A percentile compares a stretch with the other conserved stretches of the same genome.
Evolutionary conservation across 1,284 basidiomycete genomes (phyloP).

Genomic region (Sporisorium scitamineum): DNA sequence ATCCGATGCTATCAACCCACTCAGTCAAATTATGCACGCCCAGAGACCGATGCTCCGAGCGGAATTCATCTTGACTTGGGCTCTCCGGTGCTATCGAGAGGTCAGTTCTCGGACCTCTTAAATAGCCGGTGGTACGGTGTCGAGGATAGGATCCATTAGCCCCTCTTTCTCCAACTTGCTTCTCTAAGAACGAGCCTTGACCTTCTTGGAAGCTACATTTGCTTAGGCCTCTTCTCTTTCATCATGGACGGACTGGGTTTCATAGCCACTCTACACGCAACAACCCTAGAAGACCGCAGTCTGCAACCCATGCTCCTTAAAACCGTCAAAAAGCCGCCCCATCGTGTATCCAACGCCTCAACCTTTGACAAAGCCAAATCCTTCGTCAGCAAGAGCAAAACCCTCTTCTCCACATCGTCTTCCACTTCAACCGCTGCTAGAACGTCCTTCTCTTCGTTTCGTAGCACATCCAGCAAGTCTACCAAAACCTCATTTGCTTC

Average conservation of each 20-base stretch:
- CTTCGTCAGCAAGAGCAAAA: slow-evolving; percentile 23
- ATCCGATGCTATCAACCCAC: no score
- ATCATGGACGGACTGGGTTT: slow-evolving; percentile 31
- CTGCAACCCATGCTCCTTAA: background rate
- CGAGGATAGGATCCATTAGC: no score
- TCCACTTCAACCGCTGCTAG: background rate
- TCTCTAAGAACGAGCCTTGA: background rate
- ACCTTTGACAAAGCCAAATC: slow-evolving; percentile 11
- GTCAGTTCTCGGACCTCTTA: no score
- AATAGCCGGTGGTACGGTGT: no score
- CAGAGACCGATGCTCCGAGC: no score
- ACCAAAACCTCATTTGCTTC: background rate
- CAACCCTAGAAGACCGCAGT: background rate
- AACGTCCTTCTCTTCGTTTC: background rate
- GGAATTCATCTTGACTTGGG: no score
- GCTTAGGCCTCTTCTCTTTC: no score
- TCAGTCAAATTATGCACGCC: no score
- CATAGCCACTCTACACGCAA: slow-evolving; percentile 26
- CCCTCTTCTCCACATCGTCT: slow-evolving; percentile 14
- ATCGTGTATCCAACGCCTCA: slow-evolving; percentile 2
- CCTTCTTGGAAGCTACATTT: background rate
- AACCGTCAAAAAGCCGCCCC: slow-evolving; percentile 6
- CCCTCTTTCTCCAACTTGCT: no score
- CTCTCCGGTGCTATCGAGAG: no score
- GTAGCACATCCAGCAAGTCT: background rate